A percentile compares a stretch with the other conserved stretches of the same genome.
These are phyloP conservation scores for Patellifolia procumbens DNA, from an alignment of 179 eudicot genomes.

Conservation along the genomic window DNA sequence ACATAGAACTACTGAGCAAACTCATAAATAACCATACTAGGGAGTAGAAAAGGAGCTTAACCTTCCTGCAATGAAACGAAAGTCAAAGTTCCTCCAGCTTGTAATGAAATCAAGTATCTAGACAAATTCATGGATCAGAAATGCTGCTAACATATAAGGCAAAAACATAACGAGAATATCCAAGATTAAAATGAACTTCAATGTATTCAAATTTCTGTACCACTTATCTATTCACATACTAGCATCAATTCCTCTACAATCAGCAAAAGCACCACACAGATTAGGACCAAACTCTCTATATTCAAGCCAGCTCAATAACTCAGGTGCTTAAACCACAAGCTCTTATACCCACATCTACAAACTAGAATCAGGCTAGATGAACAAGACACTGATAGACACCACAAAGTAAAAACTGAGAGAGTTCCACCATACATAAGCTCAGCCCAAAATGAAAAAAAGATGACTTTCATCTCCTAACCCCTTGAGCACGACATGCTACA, in stretches of 20 bases:
- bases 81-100: neutral
- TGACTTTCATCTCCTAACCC: constrained; percentile 49
- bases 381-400: constrained; percentile 45
- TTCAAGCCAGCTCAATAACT: constrained; percentile 41
- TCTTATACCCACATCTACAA: constrained; percentile 51
- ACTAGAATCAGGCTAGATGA: constrained; percentile 41
- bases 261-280: constrained; percentile 50
- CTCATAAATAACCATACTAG: neutral
- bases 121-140: neutral
- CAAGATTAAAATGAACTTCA: constrained; percentile 28
- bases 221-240: constrained; percentile 78
- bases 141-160: constrained; percentile 3
- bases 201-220: constrained; percentile 64
- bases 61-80: neutral
- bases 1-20: neutral
- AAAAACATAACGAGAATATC: constrained; percentile 18
- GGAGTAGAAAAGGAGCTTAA: constrained; percentile 8
- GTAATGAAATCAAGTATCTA: neutral
- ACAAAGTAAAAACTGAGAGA: constrained; percentile 29
- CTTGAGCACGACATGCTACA: constrained; percentile 82
- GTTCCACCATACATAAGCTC: constrained; percentile 50
- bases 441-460: constrained; percentile 30
- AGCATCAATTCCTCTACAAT: constrained; percentile 54
- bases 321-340: constrained; percentile 43
- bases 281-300: constrained; percentile 48